phyloP scores from a whole-genome alignment of 371 early-diverging fungal species.

The Nematocida sp. region DNA sequence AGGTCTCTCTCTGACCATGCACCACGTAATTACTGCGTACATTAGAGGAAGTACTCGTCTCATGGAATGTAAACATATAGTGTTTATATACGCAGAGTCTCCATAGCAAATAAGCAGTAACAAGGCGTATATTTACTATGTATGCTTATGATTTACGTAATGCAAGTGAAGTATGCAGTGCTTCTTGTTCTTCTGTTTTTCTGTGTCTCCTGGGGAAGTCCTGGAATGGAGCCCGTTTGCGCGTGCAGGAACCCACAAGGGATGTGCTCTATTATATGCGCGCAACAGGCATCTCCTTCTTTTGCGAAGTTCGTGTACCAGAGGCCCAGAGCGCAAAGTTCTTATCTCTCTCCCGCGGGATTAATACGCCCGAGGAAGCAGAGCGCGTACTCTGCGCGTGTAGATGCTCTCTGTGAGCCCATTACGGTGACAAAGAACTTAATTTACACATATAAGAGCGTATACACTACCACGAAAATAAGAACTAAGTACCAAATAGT shows the following conservation, averaged over 20 bases:
- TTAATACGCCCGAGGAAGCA: background rate
- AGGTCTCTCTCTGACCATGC: constrained; percentile 17
- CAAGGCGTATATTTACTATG: background rate
- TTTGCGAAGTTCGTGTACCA: background rate
- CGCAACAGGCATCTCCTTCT: constrained; percentile 5
- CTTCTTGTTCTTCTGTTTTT: background rate
- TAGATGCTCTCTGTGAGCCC: background rate
- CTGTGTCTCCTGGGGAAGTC: background rate
- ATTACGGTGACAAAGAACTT: background rate
- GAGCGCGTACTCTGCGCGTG: background rate
- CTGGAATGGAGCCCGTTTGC: constrained; percentile 8
- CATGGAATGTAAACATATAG: background rate
- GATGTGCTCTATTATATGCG: constrained; percentile 34
- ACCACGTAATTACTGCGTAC: background rate
- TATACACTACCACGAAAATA: too few species aligned
- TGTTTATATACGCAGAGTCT: constrained; percentile 28
- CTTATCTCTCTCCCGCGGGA: background rate
- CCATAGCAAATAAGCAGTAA: constrained; percentile 51
- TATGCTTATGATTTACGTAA: background rate
- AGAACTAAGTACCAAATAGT: too few species aligned
- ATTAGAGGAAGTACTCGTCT: background rate
- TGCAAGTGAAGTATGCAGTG: background rate
- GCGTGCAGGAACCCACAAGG: constrained; percentile 42
- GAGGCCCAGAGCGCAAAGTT: background rate
- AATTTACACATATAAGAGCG: too few species aligned